Base-by-base conservation (phyloP, 768 basidiomycete genomes). In the Russula dissimulans region DNA sequence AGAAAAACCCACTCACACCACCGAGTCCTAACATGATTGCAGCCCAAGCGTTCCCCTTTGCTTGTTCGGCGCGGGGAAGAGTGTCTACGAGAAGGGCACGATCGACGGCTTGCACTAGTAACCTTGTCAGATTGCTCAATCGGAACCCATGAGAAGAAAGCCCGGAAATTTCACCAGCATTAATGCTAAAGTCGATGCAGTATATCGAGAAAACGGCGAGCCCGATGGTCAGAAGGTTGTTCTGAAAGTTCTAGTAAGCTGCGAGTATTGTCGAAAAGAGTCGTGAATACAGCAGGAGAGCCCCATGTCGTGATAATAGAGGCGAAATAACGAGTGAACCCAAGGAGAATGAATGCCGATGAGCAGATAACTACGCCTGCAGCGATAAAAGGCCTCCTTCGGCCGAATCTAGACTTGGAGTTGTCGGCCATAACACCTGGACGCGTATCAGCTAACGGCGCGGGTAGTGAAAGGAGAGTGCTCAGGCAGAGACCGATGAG, bases 11-110 rank as follows among this genome's bases (percentile, higher is more conserved):
- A 2, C 84, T 75, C 0, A 95, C 86, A 57, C 89, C 85, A 11
- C 95, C 95, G 31, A 94, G 67, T 1, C 90, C 91, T 47, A 89
- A 74, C 91, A 97, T 95, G n/a, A 88, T 77, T 0, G 90, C 91
- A 0, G 92, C 95, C 95, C 95, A 98, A 0, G 95, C 95, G 69
- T 95, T 97, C 0, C 89, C 94, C 9, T 80, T 76, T 6, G 93
- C 84, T 70, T 98, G 95, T 29, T 82, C 76, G 1, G 79, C 69
- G 0, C 87, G 75, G 0, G 92, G 86, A 4, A 95, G 71, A 0
- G 81, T 88, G 69, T 98, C 95, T 0, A 98, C 91, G 8, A 97
- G 76, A 10, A 97, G 79, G 0, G 94, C 91, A 50, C 95, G 88
- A 70, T 97, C 92, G 18, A 92, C 83, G 0, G 93, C 91, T 76